Evolutionary conservation across 208 protist genomes (phyloP), one percentile per base, ranked within the genome.

Genomic region (Acanthamoeba triangularis): DNA sequence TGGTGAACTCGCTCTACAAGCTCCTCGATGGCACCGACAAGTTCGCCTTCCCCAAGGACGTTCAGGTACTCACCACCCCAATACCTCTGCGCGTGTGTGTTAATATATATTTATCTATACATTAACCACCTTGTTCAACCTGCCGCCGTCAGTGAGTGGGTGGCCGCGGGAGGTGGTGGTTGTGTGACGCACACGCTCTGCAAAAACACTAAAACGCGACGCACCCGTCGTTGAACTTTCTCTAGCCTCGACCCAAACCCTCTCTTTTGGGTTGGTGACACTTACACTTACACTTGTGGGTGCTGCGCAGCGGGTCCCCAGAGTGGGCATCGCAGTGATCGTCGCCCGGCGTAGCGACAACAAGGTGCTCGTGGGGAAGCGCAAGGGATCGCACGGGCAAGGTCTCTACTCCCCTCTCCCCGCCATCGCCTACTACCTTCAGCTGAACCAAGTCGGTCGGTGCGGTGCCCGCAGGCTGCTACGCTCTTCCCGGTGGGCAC

Each of bases 321-420:
- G 52, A 41, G 82, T 90, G 13, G 47, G 82, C n/a, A 90, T 90
- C 52, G 82, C 56, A 37, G 52, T 69, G 52, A 47, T 44, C 25
- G 52, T 90, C 13, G 49, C 28, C 11, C 10, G 41, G 35, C 74
- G 74, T 23, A 30, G 49, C 25, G 82, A 90, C 28, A 67, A 90
- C 47, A 90, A 90, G n/a, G 82, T 90, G 30, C 82, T 90, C 18
- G 82, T 90, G 82, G 52, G 82, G 18, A 69, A 69, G n/a, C 47
- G 82, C 23, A 90, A 90, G 56, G 82, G 82, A 7, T 90, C 82
- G 7, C 82, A 90, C 30, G 82, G 82, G 1, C 37, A 82, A 82
- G 69, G 69, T 78, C 20, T 28, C 1, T 67, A 67, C 23, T 28
- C 28, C 61, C 16, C 16, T 5, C 61, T 4, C 16, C 28, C 61